Evolutionary conservation across 1,284 basidiomycete species (phyloP).

Genomic region (Fomitiporia mediterranea): DNA sequence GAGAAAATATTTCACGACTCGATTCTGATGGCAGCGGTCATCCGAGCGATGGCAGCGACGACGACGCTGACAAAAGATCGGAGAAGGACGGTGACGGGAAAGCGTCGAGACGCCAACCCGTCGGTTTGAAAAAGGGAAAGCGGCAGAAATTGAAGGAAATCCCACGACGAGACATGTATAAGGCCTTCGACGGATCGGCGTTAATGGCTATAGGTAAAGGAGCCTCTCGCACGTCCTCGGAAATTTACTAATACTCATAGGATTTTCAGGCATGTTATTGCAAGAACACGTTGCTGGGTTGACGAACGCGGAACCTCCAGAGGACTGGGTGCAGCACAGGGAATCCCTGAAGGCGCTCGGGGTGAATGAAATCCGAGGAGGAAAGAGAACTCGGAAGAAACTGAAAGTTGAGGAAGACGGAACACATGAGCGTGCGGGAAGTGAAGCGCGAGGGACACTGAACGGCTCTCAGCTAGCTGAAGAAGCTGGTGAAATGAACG

Average conservation of each 20-base stretch:
- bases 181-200: constrained; percentile 63
- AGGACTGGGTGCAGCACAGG: constrained; percentile 39
- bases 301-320: constrained; percentile 37
- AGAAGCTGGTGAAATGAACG: constrained; percentile 2
- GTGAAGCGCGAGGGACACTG: not conserved
- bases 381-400: not conserved
- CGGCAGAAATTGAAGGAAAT: constrained; percentile 22
- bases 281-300: constrained; percentile 54
- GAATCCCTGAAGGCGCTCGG: constrained; percentile 8
- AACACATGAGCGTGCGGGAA: not conserved
- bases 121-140: not conserved
- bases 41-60: constrained; percentile 3
- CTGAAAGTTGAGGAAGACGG: not conserved
- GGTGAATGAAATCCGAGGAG: constrained; percentile 1
- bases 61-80: constrained; percentile 1
- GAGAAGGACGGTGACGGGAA: constrained; percentile 15
- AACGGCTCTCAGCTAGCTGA: not conserved
- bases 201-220: constrained; percentile 61
- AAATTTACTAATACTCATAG: constrained; percentile 11
- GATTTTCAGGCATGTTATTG: constrained; percentile 52
- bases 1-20: constrained; percentile 5
- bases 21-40: not conserved
- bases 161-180: constrained; percentile 61
- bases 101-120: not conserved
- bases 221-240: constrained; percentile 10